Evolutionary conservation across 1,139 yeast genomes (phyloP), one percentile per base, ranked within the genome.

Genomic region (Geotrichum phurueaensis): DNA sequence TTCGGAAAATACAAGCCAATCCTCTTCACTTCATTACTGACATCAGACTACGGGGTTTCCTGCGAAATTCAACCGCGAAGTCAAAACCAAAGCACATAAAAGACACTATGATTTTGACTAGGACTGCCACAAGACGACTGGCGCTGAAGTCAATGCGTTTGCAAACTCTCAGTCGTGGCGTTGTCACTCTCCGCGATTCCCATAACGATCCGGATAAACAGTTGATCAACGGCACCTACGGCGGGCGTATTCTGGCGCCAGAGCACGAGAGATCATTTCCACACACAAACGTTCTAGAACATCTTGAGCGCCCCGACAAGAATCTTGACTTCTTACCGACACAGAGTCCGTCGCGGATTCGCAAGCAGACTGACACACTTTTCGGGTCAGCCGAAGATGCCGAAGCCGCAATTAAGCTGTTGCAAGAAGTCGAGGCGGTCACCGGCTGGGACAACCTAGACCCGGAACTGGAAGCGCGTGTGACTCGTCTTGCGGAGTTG

Each of bases 401-500:
- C 1, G 53, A 53, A n/a, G 49, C 48, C 23, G 63, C 61, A 12
- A 51, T 43, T 3, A 33, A 58, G 15, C 25, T 60, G 45, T 43
- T 56, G 5, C 53, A 55, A n/a, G 56, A 49, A 22, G 33, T 60
- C 3, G 25, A 55, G n/a, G 51, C 43, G 18, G 51, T 58, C 29
- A 45, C 57, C 7, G 36, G 31, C 33, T 56, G 63, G 63, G 39
- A 31, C 10, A 57, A 52, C 15, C 27, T 60, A 27, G 27, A 45
- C 5, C 66, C 66, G 20, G 64, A 67, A 52, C 57, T 71, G 65
- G 76, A 70, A 61, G 58, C 66, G 10, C 52, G 59, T 53, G 53
- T 69, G 58, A 58, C 73, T 60, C 29, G 74, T 60, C 60, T 74
- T 20, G 69, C 67, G 45, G 66, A 70, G 33, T 57, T 75, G 43